Percentiles rank a stretch among this genome's conserved stretches.
Conservation (phyloP, 2,329 filamentous ascomycete genomes). For the Claviceps humidiphila region DNA sequence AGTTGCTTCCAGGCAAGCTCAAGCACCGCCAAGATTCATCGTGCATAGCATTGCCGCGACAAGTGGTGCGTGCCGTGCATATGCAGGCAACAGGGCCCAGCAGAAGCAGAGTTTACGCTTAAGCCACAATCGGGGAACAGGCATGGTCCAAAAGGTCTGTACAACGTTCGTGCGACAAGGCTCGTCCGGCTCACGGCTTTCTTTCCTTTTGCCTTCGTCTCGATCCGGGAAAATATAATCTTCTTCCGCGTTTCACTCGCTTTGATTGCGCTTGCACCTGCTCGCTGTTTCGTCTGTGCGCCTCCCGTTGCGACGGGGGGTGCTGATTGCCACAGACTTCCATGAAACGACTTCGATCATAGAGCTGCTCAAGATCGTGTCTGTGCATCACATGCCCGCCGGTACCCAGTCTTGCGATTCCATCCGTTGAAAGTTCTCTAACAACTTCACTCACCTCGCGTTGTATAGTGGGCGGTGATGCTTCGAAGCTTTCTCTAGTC, state of each 20-base stretch:
- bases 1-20: not conserved
- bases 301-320: not conserved
- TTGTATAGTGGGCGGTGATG: conserved; percentile 39
- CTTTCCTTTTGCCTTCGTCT: not conserved
- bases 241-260: not conserved
- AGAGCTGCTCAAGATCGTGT: not conserved
- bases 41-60: not conserved
- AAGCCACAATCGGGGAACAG: not conserved
- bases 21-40: not conserved
- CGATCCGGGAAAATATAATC: too few relatives aligned
- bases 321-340: not conserved
- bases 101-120: not conserved
- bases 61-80: not conserved
- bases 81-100: not conserved
- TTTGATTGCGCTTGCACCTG: not conserved
- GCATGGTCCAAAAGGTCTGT: not conserved
- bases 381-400: not conserved
- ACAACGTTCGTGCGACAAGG: not conserved
- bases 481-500: conserved; percentile 32
- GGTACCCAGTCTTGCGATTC: not conserved
- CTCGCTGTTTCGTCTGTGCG: not conserved
- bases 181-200: not conserved
- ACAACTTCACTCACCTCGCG: conserved; percentile 36
- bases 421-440: not conserved
- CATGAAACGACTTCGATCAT: not conserved